Evolutionary conservation across 2,329 filamentous ascomycete species (phyloP).

Genomic region (Ascochyta fabae): DNA sequence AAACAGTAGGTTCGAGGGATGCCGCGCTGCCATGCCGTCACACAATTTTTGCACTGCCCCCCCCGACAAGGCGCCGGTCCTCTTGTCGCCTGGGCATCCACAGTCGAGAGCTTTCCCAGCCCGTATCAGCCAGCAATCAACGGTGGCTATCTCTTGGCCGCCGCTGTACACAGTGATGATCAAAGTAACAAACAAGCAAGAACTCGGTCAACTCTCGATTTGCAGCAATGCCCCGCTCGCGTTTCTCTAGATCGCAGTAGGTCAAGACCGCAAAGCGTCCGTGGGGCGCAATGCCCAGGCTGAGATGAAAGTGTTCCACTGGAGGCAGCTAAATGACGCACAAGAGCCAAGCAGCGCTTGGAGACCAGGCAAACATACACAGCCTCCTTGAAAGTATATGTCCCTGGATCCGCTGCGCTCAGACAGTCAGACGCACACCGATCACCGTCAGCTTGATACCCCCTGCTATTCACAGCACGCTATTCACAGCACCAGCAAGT

Average conservation of each 20-base stretch:
- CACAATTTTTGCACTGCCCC: slow-evolving; percentile 17
- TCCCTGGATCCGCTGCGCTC: background rate
- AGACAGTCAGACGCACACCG: background rate
- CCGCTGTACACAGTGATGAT: background rate
- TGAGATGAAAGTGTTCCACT: background rate
- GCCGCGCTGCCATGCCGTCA: slow-evolving; percentile 1
- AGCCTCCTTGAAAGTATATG: slow-evolving; percentile 9
- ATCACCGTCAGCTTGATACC: background rate
- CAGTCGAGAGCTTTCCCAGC: background rate
- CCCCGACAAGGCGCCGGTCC: slow-evolving; percentile 8
- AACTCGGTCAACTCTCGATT: background rate
- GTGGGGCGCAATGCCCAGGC: slow-evolving; percentile 14
- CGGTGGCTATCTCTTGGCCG: background rate
- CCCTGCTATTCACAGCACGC: background rate
- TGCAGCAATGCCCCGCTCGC: background rate
- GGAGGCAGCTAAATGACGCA: slow-evolving; percentile 10
- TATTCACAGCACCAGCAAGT: background rate
- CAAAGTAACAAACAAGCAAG: background rate
- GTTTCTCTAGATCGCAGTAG: background rate
- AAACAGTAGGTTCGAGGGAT: background rate
- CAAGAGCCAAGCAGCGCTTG: slow-evolving; percentile 16
- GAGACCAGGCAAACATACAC: slow-evolving; percentile 5
- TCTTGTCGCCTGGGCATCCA: slow-evolving; percentile 10
- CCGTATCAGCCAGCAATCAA: background rate
- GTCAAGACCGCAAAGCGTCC: background rate